Evolutionary conservation across 805 yeast genomes (phyloP), one percentile per base, ranked within the genome.

Genomic region (Isabelozyma gotoi): DNA sequence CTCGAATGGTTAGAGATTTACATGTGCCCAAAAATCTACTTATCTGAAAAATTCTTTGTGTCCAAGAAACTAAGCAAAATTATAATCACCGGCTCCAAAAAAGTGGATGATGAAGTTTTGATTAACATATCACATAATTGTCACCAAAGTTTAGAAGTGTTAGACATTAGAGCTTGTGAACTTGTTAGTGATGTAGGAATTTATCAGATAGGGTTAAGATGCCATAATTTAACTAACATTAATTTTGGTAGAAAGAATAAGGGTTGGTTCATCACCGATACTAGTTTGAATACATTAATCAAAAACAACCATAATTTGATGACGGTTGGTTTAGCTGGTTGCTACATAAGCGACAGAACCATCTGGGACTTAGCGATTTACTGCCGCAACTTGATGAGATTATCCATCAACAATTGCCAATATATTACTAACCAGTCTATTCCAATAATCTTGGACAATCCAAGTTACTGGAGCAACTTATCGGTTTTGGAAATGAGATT

Each of bases 291-390:
- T 11, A 74, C 76, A 11, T 64, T 90, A 19, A 77, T 82, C 7
- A 69, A 71, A 29, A 77, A 78, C 52, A 83, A 89, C 42, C 51
- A 44, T 3, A 59, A 66, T 16, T 71, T 84, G 37, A 71, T 74
- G 36, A 89, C 97, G 0, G 68, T 91, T 36, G 97, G 97, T 0
- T 67, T 89, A 16, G 96, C 97, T 0, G 98, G 98, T 5, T 88
- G 96, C 61, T 72, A 78, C 36, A 76, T 91, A 15, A 80, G 87
- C 6, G 96, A 91, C 65, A 73, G 80, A 35, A 74, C 87, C 4
- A 68, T 91, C 12, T 88, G 96, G 96, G 91, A 85, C 54, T 64
- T 91, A 27, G 89, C 90, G 0, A 61, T 76, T 14, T 60, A 71
- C 41, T 60, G 71, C 43, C 53, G 59, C 1, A 54, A 67, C 4